Conservation (phyloP, 345 rosid genomes). For the Salix exigua region DNA sequence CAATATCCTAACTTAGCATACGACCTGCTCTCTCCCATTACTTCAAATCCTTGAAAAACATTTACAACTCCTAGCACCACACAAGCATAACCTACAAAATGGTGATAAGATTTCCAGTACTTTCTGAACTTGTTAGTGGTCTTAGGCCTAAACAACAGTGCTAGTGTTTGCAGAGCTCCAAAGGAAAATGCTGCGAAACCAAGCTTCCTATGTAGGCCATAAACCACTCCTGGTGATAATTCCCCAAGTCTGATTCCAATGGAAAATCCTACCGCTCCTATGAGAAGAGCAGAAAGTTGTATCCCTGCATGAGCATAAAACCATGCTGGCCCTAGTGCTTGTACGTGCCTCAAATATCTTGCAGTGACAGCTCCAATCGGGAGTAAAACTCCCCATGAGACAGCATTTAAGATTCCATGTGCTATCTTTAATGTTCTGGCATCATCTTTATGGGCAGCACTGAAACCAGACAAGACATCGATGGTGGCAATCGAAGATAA, state of each 20-base stretch:
- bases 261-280: conserved; percentile 69
- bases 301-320: conserved; percentile 75
- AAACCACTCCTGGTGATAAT: conserved; percentile 61
- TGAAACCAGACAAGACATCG: conserved; percentile 60
- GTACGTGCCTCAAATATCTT: conserved; percentile 66
- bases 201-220: conserved; percentile 69
- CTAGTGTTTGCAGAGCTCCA: conserved; percentile 70
- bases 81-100: conserved; percentile 85
- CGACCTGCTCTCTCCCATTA: conserved; percentile 71
- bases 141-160: conserved; percentile 77
- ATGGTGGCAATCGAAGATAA: conserved; percentile 76
- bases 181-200: conserved; percentile 63
- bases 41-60: conserved; percentile 92
- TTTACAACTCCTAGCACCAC: conserved; percentile 93
- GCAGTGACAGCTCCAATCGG: conserved; percentile 71
- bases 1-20: conserved; percentile 69
- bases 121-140: conserved; percentile 81
- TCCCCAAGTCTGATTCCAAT: conserved; percentile 70
- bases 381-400: conserved; percentile 73
- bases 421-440: conserved; percentile 39
- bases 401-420: conserved; percentile 63
- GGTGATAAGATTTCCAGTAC: conserved; percentile 97
- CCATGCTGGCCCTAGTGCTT: conserved; percentile 76
- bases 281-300: conserved; percentile 52
- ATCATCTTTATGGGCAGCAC: conserved; percentile 23